Evolutionary conservation across 306 rosid species (phyloP), one percentile per base, ranked within the genome.

Genomic region (Castanospermum australe): DNA sequence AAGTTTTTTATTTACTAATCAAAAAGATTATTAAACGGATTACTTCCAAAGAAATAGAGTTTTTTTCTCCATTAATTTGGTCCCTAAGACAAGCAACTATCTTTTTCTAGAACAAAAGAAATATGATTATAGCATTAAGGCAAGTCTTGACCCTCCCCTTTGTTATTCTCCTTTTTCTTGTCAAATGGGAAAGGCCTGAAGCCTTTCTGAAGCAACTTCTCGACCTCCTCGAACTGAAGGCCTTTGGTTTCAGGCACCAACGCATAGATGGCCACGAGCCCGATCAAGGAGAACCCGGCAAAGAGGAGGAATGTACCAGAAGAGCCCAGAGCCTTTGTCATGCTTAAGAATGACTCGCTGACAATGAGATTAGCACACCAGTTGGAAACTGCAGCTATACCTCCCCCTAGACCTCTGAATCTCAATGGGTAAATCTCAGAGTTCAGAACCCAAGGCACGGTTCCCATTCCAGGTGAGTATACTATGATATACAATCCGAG

Each of bases 391-490:
- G 94, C 98, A 15, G 98, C 98, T 8, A 94, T 88, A 17, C 98
- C 97, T 75, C 98, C 98, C 24, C 95, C 92, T 2, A 86, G 5
- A 0, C 98, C 97, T 85, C 96, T 85, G 83, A 80, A 92, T 65
- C 85, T 92, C 71, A 90, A 51, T 0, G 98, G 98, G 68, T 91
- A 93, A 41, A 93, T 88, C 88, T 93, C 98, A 0, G 97, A 87
- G 84, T 91, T 93, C 66, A 93, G 86, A 78, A 94, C 84, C 98
- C 97, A 94, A 0, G 98, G 98, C 4, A 85, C 89, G 0, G 90
- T 84, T 75, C 97, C 98, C 94, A 94, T 88, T 41, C 98, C 98
- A 0, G 98, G 97, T 2, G 98, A 76, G 62, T 91, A 94, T 3
- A 77, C 50, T 8, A 94, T 41, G 28, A 94, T 92, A 75, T 94